These are phyloP conservation scores for Gentiana macrophylla DNA, from an alignment of 257 asterid genomes.

Conservation along the genomic window DNA sequence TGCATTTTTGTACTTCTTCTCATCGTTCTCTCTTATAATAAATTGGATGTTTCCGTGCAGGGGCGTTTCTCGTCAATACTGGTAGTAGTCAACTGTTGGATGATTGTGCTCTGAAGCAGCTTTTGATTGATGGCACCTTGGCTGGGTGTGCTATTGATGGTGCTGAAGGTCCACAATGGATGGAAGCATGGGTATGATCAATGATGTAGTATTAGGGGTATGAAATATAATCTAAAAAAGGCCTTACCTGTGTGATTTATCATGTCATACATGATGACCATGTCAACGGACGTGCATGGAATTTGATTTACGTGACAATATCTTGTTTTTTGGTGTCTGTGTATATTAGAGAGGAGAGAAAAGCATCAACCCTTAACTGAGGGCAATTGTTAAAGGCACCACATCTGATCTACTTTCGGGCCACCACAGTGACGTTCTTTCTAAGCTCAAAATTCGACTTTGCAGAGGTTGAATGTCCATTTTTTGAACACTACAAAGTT, in stretches of 20 bases:
- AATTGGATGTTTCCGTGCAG: slow-evolving; percentile 34
- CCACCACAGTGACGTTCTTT: too few species aligned
- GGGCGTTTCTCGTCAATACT: slow-evolving; percentile 97
- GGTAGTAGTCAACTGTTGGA: slow-evolving; percentile 97
- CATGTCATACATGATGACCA: not conserved
- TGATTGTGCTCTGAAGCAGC: slow-evolving; percentile 99
- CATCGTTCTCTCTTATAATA: slow-evolving; percentile 15
- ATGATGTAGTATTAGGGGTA: slow-evolving; percentile 56
- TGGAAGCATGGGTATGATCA: slow-evolving; percentile 99
- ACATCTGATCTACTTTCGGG: too few species aligned
- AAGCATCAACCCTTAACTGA: not conserved
- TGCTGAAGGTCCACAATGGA: slow-evolving; percentile 99
- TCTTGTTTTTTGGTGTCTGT: too few species aligned
- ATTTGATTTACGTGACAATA: not conserved
- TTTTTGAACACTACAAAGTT: too few species aligned
- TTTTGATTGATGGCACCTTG: slow-evolving; percentile 85
- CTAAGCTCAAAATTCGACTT: too few species aligned
- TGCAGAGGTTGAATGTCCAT: too few species aligned
- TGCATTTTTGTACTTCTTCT: not conserved
- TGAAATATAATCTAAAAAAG: slow-evolving; percentile 29
- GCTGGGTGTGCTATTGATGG: slow-evolving; percentile 99
- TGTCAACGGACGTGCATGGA: slow-evolving; percentile 5
- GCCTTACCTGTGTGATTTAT: slow-evolving; percentile 3
- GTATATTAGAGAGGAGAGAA: not conserved
- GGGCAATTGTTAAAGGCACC: not conserved